A percentile compares a stretch with the other conserved stretches of the same genome.
Evolutionary conservation across 2,329 filamentous ascomycete genomes (phyloP).

Genomic region (Beauveria caledonica): DNA sequence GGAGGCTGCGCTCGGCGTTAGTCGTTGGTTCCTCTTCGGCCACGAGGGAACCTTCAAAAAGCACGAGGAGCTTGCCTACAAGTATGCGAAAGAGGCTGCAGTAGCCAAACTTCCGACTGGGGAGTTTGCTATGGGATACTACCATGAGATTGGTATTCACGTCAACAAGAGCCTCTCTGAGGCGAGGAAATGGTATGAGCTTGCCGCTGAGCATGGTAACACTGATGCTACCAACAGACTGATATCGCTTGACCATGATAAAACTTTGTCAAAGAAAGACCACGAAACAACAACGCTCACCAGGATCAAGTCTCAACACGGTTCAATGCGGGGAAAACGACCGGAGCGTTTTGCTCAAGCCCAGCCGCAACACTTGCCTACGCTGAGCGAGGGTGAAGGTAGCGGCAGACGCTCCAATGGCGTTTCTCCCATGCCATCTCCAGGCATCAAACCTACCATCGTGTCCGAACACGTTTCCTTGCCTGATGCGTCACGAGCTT

Average conservation of each 20-base stretch:
- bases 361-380: slow-evolving; percentile 36
- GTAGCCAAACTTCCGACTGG: slow-evolving; percentile 75
- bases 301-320: slow-evolving; percentile 75
- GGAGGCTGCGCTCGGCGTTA: slow-evolving; percentile 91
- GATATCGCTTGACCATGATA: slow-evolving; percentile 74
- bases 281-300: slow-evolving; percentile 87
- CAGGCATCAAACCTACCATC: slow-evolving; percentile 29
- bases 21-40: slow-evolving; percentile 97
- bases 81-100: slow-evolving; percentile 82
- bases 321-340: slow-evolving; percentile 55
- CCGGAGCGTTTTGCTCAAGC: slow-evolving; percentile 51
- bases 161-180: slow-evolving; percentile 75
- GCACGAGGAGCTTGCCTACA: slow-evolving; percentile 89
- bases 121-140: slow-evolving; percentile 95
- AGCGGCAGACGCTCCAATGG: slow-evolving; percentile 18
- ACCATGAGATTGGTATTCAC: slow-evolving; percentile 92
- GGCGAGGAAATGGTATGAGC: slow-evolving; percentile 82
- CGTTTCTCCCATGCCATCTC: slow-evolving; percentile 35
- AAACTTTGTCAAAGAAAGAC: slow-evolving; percentile 79
- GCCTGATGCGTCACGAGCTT: slow-evolving; percentile 38
- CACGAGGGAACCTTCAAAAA: slow-evolving; percentile 89
- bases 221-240: slow-evolving; percentile 77
- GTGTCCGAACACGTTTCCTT: slow-evolving; percentile 34
- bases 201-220: slow-evolving; percentile 84
- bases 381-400: slow-evolving; percentile 35